Percentiles rank a stretch among this genome's conserved stretches.
phyloP scores from a whole-genome alignment of 1,284 basidiomycete genomes.

The Ceratobasidium sp. region DNA sequence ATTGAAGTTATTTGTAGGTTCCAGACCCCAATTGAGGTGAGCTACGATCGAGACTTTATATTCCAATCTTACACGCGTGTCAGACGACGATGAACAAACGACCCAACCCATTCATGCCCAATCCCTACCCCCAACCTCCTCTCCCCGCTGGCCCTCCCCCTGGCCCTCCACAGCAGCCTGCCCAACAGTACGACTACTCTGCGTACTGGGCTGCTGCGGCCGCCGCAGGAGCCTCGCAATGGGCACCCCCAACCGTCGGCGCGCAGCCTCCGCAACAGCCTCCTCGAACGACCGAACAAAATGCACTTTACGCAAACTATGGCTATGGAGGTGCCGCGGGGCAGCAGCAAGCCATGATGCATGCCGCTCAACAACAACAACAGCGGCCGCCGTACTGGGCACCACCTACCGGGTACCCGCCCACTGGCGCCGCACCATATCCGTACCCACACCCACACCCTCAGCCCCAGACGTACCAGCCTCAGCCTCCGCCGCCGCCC shows the following conservation, averaged over 20 bases:
- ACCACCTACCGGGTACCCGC: slow-evolving; percentile 45
- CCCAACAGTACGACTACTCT: slow-evolving; percentile 65
- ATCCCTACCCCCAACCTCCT: slow-evolving; percentile 65
- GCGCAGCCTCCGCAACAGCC: slow-evolving; percentile 62
- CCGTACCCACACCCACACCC: slow-evolving; percentile 42
- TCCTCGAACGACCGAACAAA: slow-evolving; percentile 61
- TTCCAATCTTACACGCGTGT: neutral
- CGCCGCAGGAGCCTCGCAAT: slow-evolving; percentile 62
- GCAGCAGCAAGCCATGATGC: slow-evolving; percentile 36
- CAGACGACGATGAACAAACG: slow-evolving; percentile 50
- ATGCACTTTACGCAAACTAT: slow-evolving; percentile 83
- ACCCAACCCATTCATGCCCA: slow-evolving; percentile 51
- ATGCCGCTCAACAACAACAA: slow-evolving; percentile 62
- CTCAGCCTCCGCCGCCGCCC: slow-evolving; percentile 66
- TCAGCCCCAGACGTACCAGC: slow-evolving; percentile 70
- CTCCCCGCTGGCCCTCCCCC: slow-evolving; percentile 81
- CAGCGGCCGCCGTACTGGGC: slow-evolving; percentile 57
- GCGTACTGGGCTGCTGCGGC: slow-evolving; percentile 74
- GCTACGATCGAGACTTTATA: neutral
- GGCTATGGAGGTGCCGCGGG: slow-evolving; percentile 68
- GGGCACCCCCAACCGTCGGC: slow-evolving; percentile 65
- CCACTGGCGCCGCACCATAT: slow-evolving; percentile 36
- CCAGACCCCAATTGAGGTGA: slow-evolving; percentile 13
- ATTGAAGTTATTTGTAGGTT: no score
- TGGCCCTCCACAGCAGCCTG: slow-evolving; percentile 62